phyloP scores from a whole-genome alignment of 805 yeast genomes.

The Kurtzmaniella cleridarum region DNA sequence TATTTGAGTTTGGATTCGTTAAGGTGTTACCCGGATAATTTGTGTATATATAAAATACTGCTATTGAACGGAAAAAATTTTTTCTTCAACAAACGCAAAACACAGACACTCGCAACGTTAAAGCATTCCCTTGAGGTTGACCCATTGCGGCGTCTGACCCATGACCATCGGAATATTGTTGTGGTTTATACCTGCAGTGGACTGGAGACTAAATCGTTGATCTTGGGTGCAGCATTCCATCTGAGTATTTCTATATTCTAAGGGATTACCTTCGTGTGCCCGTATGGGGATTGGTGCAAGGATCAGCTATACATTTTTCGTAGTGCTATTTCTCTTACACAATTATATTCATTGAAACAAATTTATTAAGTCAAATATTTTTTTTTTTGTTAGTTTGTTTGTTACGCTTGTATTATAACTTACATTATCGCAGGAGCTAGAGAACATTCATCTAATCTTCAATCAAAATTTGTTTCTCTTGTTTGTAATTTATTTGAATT shows the following conservation, averaged over 20 bases:
- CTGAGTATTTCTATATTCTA: slow-evolving; percentile 45
- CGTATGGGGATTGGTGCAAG: slow-evolving; percentile 68
- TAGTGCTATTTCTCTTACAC: too few species aligned
- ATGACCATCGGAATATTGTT: slow-evolving; percentile 60
- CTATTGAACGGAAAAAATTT: slow-evolving; percentile 7
- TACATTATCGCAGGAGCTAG: too few species aligned
- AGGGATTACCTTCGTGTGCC: slow-evolving; percentile 74
- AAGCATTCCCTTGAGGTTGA: slow-evolving; percentile 69
- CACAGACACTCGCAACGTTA: slow-evolving; percentile 60
- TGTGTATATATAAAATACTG: slow-evolving; percentile 10
- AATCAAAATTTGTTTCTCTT: too few species aligned
- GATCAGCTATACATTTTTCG: slow-evolving; percentile 47
- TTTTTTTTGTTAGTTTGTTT: too few species aligned
- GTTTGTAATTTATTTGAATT: too few species aligned
- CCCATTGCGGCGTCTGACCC: slow-evolving; percentile 65
- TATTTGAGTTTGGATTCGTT: background rate
- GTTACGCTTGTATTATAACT: too few species aligned
- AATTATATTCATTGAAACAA: too few species aligned
- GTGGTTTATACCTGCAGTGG: slow-evolving; percentile 41
- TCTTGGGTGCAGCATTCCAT: slow-evolving; percentile 76
- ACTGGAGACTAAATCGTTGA: slow-evolving; percentile 58
- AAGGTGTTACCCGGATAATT: slow-evolving; percentile 27
- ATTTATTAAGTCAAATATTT: too few species aligned
- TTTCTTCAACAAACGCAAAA: slow-evolving; percentile 46
- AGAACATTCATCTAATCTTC: too few species aligned